Conservation (phyloP, 768 basidiomycete species). For the Boletus tylopilopsis region DNA sequence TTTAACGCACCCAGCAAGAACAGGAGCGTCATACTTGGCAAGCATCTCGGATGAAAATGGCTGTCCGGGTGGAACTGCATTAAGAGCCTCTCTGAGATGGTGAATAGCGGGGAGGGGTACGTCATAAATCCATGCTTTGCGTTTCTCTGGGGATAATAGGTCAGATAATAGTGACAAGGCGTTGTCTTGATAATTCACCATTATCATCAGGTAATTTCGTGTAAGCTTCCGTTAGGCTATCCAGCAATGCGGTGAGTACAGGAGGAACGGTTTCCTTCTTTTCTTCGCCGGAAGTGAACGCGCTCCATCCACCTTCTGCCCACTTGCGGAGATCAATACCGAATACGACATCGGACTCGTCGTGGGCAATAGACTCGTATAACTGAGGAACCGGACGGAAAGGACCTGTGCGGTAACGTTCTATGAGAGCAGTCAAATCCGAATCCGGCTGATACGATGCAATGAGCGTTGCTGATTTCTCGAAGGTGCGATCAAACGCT, state of each 20-base stretch:
- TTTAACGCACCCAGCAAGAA: slow-evolving; percentile 82
- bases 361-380: slow-evolving; percentile 82
- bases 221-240: slow-evolving; percentile 63
- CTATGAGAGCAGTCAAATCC: slow-evolving; percentile 82
- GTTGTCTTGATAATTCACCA: slow-evolving; percentile 40
- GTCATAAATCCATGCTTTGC: slow-evolving; percentile 94
- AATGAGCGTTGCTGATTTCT: slow-evolving; percentile 71
- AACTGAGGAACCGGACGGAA: slow-evolving; percentile 85
- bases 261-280: slow-evolving; percentile 67
- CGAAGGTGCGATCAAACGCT: slow-evolving; percentile 57
- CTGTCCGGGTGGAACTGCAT: slow-evolving; percentile 54
- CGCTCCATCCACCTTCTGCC: slow-evolving; percentile 80
- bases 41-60: slow-evolving; percentile 54
- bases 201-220: slow-evolving; percentile 53
- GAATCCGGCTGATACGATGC: slow-evolving; percentile 86
- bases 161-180: not conserved
- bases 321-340: slow-evolving; percentile 90
- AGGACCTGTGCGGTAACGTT: slow-evolving; percentile 89
- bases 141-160: slow-evolving; percentile 53
- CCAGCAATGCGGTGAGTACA: slow-evolving; percentile 65
- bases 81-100: slow-evolving; percentile 80
- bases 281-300: slow-evolving; percentile 49
- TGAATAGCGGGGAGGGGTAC: slow-evolving; percentile 82
- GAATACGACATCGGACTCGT: slow-evolving; percentile 83
- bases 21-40: slow-evolving; percentile 76